Evolutionary conservation across 2,329 filamentous ascomycete species (phyloP).

Genomic region (Coniochaeta sp.): DNA sequence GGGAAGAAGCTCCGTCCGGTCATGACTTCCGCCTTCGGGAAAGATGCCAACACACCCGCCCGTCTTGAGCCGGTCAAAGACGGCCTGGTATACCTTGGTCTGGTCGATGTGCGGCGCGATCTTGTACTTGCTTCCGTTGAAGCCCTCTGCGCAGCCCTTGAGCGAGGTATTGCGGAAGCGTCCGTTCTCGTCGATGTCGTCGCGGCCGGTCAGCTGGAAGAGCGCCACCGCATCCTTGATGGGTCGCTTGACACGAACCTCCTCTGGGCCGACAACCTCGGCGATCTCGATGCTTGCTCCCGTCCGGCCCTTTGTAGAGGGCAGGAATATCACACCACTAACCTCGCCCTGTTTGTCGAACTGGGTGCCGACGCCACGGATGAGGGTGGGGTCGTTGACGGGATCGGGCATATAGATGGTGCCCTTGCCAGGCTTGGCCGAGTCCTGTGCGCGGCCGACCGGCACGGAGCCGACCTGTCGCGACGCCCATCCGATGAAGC

Average conservation of each 20-base stretch:
- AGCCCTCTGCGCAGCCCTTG: slow-evolving; percentile 51
- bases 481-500: slow-evolving; percentile 86
- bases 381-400: slow-evolving; percentile 70
- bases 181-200: slow-evolving; percentile 62
- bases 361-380: slow-evolving; percentile 73
- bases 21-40: slow-evolving; percentile 92
- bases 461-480: slow-evolving; percentile 81
- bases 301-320: slow-evolving; percentile 68
- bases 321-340: slow-evolving; percentile 80
- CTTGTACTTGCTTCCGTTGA: slow-evolving; percentile 75
- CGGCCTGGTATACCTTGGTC: slow-evolving; percentile 85
- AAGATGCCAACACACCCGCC: slow-evolving; percentile 95
- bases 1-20: slow-evolving; percentile 83
- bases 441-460: slow-evolving; percentile 88
- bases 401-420: slow-evolving; percentile 86
- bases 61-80: slow-evolving; percentile 73
- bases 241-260: slow-evolving; percentile 78
- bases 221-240: slow-evolving; percentile 73
- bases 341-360: slow-evolving; percentile 72
- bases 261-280: slow-evolving; percentile 71
- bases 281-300: slow-evolving; percentile 78
- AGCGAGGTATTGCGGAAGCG: slow-evolving; percentile 50
- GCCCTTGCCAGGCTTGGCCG: slow-evolving; percentile 71
- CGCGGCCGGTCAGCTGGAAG: slow-evolving; percentile 73
- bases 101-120: slow-evolving; percentile 91